phyloP scores from a whole-genome alignment of 164 flowering plant species.

The Berberis vulgaris region DNA sequence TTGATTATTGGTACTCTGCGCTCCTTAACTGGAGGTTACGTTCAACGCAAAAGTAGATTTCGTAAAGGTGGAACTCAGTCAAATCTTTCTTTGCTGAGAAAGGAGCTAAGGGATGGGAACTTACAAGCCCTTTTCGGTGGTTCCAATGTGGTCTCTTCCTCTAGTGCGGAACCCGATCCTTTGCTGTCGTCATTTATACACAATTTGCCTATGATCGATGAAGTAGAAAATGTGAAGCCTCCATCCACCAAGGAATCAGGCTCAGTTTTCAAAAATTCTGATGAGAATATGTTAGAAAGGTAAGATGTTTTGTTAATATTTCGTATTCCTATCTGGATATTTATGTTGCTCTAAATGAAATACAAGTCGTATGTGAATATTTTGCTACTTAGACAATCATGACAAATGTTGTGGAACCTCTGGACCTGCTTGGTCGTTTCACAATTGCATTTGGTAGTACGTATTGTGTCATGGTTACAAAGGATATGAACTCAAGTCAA shows the following conservation, averaged over 20 bases:
- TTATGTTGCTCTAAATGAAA: no score
- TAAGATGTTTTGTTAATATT: slow-evolving; percentile 13
- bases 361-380: no score
- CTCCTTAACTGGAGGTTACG: slow-evolving; percentile 62
- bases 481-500: no score
- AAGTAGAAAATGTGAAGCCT: slow-evolving; percentile 29
- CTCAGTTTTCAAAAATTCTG: slow-evolving; percentile 31
- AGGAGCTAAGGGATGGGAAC: slow-evolving; percentile 77
- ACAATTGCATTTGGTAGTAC: no score
- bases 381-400: no score
- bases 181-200: slow-evolving; percentile 74
- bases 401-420: no score
- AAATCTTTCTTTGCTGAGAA: slow-evolving; percentile 70
- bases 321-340: no score
- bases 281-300: slow-evolving; percentile 37
- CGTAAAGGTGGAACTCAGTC: slow-evolving; percentile 72
- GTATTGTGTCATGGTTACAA: no score
- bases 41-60: slow-evolving; percentile 79
- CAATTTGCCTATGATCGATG: slow-evolving; percentile 57
- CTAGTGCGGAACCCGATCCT: slow-evolving; percentile 79
- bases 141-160: slow-evolving; percentile 45
- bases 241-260: slow-evolving; percentile 35
- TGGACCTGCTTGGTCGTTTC: no score
- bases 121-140: slow-evolving; percentile 68
- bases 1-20: slow-evolving; percentile 5